phyloP scores from a whole-genome alignment of 2,329 filamentous ascomycete species.

The Trichoderma guizhouense region DNA sequence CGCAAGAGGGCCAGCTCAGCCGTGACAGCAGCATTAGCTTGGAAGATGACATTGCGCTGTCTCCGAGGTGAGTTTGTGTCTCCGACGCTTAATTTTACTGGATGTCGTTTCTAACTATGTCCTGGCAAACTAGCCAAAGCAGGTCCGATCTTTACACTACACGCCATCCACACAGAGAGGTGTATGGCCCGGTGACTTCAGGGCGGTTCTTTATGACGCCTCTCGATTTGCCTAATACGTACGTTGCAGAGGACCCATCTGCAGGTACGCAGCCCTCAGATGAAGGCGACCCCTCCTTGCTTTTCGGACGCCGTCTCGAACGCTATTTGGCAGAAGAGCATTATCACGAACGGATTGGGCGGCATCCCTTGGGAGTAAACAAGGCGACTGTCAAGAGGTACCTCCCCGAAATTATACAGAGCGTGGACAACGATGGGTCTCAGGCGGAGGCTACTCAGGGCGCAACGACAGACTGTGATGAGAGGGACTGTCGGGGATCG shows the following conservation, averaged over 20 bases:
- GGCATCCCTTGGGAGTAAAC: background rate
- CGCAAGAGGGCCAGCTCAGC: background rate
- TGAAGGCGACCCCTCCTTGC: background rate
- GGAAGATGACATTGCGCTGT: background rate
- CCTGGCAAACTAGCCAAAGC: background rate
- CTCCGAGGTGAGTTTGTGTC: background rate
- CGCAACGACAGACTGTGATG: background rate
- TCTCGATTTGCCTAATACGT: background rate
- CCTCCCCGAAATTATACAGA: background rate
- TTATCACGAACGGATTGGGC: background rate
- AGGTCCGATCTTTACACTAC: background rate
- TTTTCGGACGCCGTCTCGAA: background rate
- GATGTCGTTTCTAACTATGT: background rate
- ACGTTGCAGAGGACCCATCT: background rate
- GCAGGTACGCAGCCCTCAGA: background rate
- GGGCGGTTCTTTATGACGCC: background rate
- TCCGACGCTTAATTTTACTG: too few species aligned
- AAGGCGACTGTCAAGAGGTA: background rate
- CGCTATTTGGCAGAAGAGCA: background rate
- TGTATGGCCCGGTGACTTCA: background rate
- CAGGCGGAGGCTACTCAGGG: background rate
- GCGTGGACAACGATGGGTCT: background rate
- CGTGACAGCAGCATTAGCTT: conserved; percentile 8
- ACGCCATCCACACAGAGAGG: background rate
- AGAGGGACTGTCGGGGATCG: background rate